Evolutionary conservation across 1,139 yeast genomes (phyloP).

Genomic region (Candida sp.): DNA sequence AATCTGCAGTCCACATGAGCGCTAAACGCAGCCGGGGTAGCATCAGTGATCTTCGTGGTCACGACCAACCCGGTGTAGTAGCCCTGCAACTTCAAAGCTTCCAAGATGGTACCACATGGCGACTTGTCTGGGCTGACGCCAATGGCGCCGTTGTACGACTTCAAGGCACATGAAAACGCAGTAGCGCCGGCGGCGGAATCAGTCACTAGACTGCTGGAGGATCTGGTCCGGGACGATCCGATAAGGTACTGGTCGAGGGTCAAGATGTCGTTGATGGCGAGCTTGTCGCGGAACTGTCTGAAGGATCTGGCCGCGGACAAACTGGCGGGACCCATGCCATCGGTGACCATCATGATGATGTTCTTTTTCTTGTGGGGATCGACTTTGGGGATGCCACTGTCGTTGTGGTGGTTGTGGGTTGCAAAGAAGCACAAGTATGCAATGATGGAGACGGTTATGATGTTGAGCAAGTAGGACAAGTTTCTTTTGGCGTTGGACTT

Average conservation of each 20-base stretch:
- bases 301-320: constrained; percentile 75
- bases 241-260: constrained; percentile 67
- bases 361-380: constrained; percentile 44
- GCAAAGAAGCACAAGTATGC: constrained; percentile 15
- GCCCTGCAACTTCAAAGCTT: constrained; percentile 80
- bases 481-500: constrained; percentile 6
- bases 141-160: constrained; percentile 85
- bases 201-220: constrained; percentile 72
- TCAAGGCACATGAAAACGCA: constrained; percentile 80
- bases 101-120: constrained; percentile 85
- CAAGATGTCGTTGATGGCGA: constrained; percentile 56
- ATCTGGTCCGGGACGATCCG: constrained; percentile 81
- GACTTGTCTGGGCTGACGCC: constrained; percentile 62
- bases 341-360: constrained; percentile 85
- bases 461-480: constrained; percentile 15
- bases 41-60: constrained; percentile 72
- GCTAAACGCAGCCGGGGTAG: constrained; percentile 90
- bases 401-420: not conserved
- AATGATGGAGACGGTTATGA: constrained; percentile 15
- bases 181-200: constrained; percentile 98
- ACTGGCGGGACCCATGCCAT: constrained; percentile 93
- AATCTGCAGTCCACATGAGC: constrained; percentile 74
- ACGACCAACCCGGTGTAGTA: constrained; percentile 86
- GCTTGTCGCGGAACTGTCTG: constrained; percentile 52
- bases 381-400: constrained; percentile 1